Evolutionary conservation across 352 stramenopile species (phyloP).

Genomic region (Globisporangium nagaii): DNA sequence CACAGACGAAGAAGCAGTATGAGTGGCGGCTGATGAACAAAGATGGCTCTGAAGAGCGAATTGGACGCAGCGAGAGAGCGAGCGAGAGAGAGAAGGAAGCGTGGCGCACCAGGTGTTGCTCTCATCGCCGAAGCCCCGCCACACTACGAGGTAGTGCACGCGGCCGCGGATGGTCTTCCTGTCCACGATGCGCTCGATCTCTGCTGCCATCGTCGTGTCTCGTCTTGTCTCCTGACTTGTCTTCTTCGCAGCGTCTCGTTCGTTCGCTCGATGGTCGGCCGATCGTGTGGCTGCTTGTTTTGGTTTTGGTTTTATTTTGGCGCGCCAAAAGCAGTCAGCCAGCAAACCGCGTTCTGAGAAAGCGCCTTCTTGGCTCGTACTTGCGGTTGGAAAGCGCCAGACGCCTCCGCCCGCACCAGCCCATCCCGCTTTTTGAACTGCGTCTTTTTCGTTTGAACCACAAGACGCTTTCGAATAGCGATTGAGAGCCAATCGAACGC

Average conservation of each 20-base stretch:
- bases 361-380: too few species aligned
- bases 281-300: too few species aligned
- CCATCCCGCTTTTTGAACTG: too few species aligned
- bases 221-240: slow-evolving; percentile 4
- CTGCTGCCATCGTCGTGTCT: slow-evolving; percentile 33
- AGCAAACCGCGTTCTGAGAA: too few species aligned
- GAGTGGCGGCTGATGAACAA: neutral
- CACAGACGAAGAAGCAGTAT: neutral
- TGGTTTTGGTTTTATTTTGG: neutral
- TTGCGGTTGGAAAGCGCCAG: too few species aligned
- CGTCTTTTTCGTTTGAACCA: neutral
- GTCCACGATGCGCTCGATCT: slow-evolving; percentile 81
- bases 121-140: slow-evolving; percentile 72
- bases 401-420: too few species aligned
- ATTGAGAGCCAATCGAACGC: neutral
- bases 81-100: neutral
- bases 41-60: too few species aligned
- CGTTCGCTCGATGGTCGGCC: neutral
- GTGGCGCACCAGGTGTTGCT: slow-evolving; percentile 72
- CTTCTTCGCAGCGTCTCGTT: neutral
- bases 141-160: slow-evolving; percentile 82
- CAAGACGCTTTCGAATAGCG: neutral
- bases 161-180: slow-evolving; percentile 73
- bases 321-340: neutral
- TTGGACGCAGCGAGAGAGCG: neutral